Evolutionary conservation across 192 early-diverging fungal genomes (phyloP).

Genomic region (Backusella sp.): DNA sequence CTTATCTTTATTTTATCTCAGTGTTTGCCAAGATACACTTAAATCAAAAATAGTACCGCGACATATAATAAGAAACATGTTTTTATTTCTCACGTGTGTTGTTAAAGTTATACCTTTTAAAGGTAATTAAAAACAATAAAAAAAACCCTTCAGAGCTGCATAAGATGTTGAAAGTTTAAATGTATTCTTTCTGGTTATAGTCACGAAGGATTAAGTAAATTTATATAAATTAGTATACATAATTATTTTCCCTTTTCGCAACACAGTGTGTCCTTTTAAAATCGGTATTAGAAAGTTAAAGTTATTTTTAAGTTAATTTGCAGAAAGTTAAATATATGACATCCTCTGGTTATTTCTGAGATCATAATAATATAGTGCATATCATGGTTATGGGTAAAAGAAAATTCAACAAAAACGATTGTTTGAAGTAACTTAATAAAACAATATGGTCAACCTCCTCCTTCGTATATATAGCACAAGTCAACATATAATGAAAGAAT

Average conservation of each 20-base stretch:
- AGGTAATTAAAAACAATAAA: not conserved
- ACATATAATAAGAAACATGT: not conserved
- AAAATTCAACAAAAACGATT: not conserved
- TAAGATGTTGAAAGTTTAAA: no score
- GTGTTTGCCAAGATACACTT: not conserved
- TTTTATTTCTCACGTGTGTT: not conserved
- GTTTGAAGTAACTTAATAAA: not conserved
- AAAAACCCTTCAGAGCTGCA: not conserved
- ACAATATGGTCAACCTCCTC: not conserved
- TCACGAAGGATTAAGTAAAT: not conserved
- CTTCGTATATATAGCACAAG: not conserved
- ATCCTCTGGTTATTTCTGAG: not conserved
- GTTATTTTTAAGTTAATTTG: not conserved
- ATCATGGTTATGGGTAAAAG: no score
- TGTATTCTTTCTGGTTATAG: not conserved
- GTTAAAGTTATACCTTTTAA: not conserved
- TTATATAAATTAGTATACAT: not conserved
- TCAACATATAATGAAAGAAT: not conserved
- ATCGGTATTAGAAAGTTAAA: not conserved
- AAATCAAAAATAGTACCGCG: not conserved
- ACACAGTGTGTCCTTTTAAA: not conserved
- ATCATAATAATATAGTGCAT: not conserved
- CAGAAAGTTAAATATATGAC: not conserved
- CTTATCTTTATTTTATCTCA: not conserved
- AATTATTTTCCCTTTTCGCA: not conserved